A percentile compares a stretch with the other conserved stretches of the same genome.
These are phyloP conservation scores for Lotmaria passim DNA, from an alignment of 208 protist species.

Conservation along the genomic window DNA sequence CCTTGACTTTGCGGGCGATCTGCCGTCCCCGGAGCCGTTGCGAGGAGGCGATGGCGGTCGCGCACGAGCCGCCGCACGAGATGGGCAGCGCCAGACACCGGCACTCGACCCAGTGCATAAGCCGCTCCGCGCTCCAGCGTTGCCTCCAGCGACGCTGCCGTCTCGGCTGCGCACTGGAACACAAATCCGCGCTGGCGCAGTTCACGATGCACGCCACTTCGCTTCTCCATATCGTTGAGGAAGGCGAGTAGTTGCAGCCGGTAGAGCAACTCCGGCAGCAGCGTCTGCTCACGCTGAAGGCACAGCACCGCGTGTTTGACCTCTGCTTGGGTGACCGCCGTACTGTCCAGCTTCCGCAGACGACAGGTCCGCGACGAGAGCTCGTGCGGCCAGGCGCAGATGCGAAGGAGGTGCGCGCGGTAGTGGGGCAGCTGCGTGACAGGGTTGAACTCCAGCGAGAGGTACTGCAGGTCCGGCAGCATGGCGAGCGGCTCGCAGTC, in stretches of 20 bases:
- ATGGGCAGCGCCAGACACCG: slow-evolving; percentile 49
- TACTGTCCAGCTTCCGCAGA: slow-evolving; percentile 73
- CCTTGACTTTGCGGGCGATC: background rate
- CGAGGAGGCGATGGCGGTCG: slow-evolving; percentile 31
- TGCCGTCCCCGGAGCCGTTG: background rate
- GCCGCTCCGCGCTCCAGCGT: slow-evolving; percentile 54
- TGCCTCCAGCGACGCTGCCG: slow-evolving; percentile 29
- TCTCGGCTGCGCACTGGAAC: slow-evolving; percentile 30
- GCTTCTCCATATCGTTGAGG: slow-evolving; percentile 52
- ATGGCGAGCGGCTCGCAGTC: slow-evolving; percentile 80
- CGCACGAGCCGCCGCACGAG: slow-evolving; percentile 56
- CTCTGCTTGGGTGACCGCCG: slow-evolving; percentile 42
- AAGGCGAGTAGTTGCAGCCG: slow-evolving; percentile 66
- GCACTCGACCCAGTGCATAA: slow-evolving; percentile 43
- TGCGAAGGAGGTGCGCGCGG: slow-evolving; percentile 79
- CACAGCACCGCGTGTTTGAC: slow-evolving; percentile 50
- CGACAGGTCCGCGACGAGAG: slow-evolving; percentile 60
- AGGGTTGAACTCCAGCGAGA: slow-evolving; percentile 87
- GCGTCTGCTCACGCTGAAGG: slow-evolving; percentile 58
- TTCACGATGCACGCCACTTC: slow-evolving; percentile 61
- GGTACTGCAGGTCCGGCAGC: slow-evolving; percentile 69
- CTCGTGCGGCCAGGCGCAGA: slow-evolving; percentile 72
- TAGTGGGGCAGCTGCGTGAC: slow-evolving; percentile 81
- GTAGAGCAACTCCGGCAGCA: slow-evolving; percentile 71
- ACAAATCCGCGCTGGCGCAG: slow-evolving; percentile 57